Evolutionary conservation across 345 rosid species (phyloP), one percentile per base, ranked within the genome.

Genomic region (Aquilaria sinensis): DNA sequence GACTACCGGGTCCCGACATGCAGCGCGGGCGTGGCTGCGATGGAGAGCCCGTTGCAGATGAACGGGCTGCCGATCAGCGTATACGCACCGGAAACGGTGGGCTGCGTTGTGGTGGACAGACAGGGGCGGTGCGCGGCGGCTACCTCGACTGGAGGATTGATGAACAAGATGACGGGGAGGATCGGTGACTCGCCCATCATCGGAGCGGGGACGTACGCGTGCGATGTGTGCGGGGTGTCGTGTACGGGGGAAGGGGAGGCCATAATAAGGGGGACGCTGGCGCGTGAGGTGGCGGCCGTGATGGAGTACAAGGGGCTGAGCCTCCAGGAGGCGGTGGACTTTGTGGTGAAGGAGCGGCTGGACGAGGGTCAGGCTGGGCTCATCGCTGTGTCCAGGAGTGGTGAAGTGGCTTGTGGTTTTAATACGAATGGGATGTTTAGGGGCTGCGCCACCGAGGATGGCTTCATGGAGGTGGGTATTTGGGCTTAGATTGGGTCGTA

Each of bases 211-310:
- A 93, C 98, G 31, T 93, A 93, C 51, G 98, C 98, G 5, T 74
- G 89, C 31, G 72, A 85, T 31, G 69, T 87, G 0, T 88, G 94
- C 15, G 98, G 89, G 0, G 88, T 93, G 5, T 93, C 98, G 2
- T 93, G 98, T 70, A 93, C 98, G 0, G 98, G 98, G 6, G 98
- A 93, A 75, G 98, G 98, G 10, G 98, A 93, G 80, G 98, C 97
- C 1, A 93, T 93, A 67, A 86, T 93, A 16, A 79, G 98, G 10
- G 74, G 82, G 47, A 93, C 98, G 12, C 68, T 93, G 62, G 97
- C 98, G 0, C 83, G 98, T 32, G 98, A 93, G 4, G 86, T 93
- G 65, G 88, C 97, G 10, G 97, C 98, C 1, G 97, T 90, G 74
- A 90, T 93, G 98, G 98, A 93, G 68, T 93, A 93, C 66, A 93